phyloP scores from a whole-genome alignment of 371 early-diverging fungal genomes.

The Umbelopsis sp. region DNA sequence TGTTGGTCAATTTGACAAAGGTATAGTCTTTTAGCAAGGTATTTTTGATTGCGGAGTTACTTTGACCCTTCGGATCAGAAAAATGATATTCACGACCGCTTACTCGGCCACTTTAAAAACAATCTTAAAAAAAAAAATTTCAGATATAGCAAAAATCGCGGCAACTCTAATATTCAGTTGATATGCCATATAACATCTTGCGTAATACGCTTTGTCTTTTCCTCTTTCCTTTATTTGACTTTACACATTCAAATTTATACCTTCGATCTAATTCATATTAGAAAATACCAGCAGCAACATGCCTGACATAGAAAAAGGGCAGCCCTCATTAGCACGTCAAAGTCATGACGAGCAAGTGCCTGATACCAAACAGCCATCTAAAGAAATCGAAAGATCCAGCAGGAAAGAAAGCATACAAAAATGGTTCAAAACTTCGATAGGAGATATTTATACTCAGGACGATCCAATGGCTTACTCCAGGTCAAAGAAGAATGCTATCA shows the following conservation, averaged over 20 bases:
- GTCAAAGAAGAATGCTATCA: conserved; percentile 36
- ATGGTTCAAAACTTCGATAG: conserved; percentile 24
- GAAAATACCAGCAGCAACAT: neutral
- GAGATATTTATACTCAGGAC: conserved; percentile 25
- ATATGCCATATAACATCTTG: neutral
- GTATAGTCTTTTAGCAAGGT: too few relatives aligned
- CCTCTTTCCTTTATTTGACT: neutral
- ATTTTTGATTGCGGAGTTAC: too few relatives aligned
- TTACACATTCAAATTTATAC: neutral
- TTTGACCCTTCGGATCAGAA: neutral
- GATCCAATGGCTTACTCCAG: conserved; percentile 37
- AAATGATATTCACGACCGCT: neutral
- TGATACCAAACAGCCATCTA: neutral
- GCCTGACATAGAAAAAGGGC: neutral
- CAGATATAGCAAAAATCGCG: neutral
- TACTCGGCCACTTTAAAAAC: neutral
- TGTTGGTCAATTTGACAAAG: too few relatives aligned
- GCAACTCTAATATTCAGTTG: neutral
- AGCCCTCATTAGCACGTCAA: neutral
- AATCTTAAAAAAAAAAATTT: neutral
- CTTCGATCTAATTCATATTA: neutral
- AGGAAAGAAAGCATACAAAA: neutral
- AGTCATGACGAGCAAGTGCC: neutral
- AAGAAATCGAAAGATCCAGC: neutral
- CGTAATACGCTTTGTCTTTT: neutral